Evolutionary conservation across 2,329 filamentous ascomycete species (phyloP), one percentile per base, ranked within the genome.

Genomic region (Aspergillus sp.): DNA sequence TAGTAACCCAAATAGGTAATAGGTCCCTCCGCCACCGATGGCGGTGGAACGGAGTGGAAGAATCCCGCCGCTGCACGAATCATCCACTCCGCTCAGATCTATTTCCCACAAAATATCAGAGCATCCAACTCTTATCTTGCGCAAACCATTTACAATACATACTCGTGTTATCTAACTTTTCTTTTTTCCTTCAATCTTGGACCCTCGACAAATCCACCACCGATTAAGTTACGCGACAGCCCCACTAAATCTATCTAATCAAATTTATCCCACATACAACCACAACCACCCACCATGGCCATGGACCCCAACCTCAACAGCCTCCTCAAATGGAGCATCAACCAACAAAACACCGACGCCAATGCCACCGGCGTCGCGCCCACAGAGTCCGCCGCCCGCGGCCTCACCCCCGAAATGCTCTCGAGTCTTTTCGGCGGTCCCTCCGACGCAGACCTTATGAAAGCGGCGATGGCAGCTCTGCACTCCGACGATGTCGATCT

Each of bases 361-460:
- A 48, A 61, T 41, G 65, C 69, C 52, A 58, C 62, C 33, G 41
- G 23, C 6, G 20, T 22, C 4, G 10, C 37, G 7, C 20, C 37
- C n/a, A 10, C 37, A 19, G 37, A 17, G 13, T 12, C 37, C 15
- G 46, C 63, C 37, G 54, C 60, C 27, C 69, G 68, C 41, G 67
- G 69, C 19, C 76, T 93, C 55, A 83, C 83, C 60, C 78, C 86
- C 13, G 83, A 89, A 49, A 77, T 85, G 49, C 77, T 96, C 51
- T 80, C 81, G 39, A 77, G 85, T 12, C 77, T 96, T 47, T 79
- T 94, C 63, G 90, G 90, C 69, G 89, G 86, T 0, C 88, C 88
- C 38, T 89, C 85, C 2, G 91, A 98, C 54, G 90, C 93, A 19
- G 89, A 97, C 52, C 80, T 94, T 46, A 97, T 98, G 93, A 82